phyloP scores from a whole-genome alignment of 2,329 filamentous ascomycete species.

The Teratosphaeria viscida region DNA sequence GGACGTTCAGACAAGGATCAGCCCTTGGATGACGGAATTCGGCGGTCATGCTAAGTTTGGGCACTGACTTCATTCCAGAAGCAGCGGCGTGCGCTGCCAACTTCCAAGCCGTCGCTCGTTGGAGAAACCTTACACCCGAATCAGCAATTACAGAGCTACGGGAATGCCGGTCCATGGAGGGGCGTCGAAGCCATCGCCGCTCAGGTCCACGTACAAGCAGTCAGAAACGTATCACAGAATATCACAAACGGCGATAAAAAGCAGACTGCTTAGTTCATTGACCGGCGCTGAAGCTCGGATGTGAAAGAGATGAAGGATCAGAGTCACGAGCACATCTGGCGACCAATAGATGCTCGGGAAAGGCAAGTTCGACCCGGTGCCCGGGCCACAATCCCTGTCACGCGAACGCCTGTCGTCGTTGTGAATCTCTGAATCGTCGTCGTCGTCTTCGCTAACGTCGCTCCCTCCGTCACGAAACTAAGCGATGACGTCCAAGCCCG shows the following conservation, averaged over 20 bases:
- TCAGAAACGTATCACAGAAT: background rate
- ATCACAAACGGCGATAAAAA: background rate
- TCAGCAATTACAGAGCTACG: background rate
- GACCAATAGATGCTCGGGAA: background rate
- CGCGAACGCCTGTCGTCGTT: background rate
- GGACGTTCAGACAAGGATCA: background rate
- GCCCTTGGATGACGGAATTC: background rate
- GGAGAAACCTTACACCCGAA: background rate
- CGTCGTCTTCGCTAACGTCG: background rate
- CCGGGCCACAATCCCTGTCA: background rate
- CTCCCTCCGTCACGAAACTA: background rate
- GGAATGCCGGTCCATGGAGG: background rate
- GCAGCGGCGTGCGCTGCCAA: background rate
- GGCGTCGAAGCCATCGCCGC: background rate
- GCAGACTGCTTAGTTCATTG: background rate
- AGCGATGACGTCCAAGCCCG: background rate
- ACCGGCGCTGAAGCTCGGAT: background rate
- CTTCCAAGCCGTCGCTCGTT: background rate
- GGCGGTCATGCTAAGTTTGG: background rate
- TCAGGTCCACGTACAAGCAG: background rate
- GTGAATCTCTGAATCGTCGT: background rate
- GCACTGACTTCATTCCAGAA: background rate
- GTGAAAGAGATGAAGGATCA: background rate
- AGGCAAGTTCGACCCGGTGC: background rate
- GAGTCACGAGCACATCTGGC: background rate